phyloP scores from a whole-genome alignment of 2,329 filamentous ascomycete genomes.

The Beauveria sp. region DNA sequence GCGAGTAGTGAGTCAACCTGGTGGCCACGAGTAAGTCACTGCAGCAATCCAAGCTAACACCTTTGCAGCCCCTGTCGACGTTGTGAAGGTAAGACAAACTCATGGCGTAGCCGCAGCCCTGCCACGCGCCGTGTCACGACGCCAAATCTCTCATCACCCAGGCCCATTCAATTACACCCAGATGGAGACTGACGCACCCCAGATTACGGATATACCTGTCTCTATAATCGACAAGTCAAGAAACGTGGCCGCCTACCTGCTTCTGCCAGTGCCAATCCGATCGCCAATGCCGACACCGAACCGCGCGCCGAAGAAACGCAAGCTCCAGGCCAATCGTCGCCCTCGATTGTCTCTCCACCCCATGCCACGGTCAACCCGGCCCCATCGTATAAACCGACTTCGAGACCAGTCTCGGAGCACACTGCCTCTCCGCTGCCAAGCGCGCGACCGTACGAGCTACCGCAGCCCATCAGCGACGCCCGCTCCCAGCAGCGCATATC shows the following conservation, averaged over 20 bases:
- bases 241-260: slow-evolving; percentile 28
- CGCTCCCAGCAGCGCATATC: slow-evolving; percentile 11
- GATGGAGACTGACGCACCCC: background rate
- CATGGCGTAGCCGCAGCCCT: background rate
- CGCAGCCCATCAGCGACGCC: background rate
- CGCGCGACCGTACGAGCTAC: background rate
- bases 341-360: background rate
- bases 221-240: slow-evolving; percentile 30
- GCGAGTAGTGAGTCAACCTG: slow-evolving; percentile 29
- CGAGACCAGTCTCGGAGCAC: background rate
- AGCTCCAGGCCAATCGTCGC: background rate
- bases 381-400: background rate
- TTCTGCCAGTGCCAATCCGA: slow-evolving; percentile 11
- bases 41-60: background rate
- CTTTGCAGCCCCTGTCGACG: slow-evolving; percentile 23
- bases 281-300: background rate
- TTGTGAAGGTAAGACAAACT: slow-evolving; percentile 25
- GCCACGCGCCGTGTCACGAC: background rate
- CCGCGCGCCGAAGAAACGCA: background rate
- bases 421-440: background rate
- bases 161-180: background rate
- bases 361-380: background rate
- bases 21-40: background rate
- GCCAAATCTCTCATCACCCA: background rate
- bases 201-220: slow-evolving; percentile 32